Percentiles rank a stretch among this genome's conserved stretches.
phyloP scores from a whole-genome alignment of 345 rosid genomes.

The Draba incana region DNA sequence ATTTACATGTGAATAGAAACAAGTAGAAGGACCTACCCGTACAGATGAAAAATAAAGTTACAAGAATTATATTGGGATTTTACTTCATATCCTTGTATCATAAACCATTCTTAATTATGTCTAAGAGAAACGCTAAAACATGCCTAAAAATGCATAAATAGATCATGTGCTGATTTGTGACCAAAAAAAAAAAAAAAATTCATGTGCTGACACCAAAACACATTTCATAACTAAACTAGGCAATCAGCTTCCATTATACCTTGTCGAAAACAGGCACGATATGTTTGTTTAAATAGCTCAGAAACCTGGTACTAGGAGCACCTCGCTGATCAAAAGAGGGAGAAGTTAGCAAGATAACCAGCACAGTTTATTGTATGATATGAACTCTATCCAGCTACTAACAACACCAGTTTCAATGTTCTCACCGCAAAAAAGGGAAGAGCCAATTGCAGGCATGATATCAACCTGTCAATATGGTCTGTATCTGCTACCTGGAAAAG shows the following conservation, averaged over 20 bases:
- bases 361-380: background rate
- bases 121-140: slow-evolving; percentile 2
- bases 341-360: slow-evolving; percentile 23
- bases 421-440: slow-evolving; percentile 93
- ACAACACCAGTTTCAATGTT: slow-evolving; percentile 1
- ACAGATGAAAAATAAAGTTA: slow-evolving; percentile 3
- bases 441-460: slow-evolving; percentile 91
- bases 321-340: slow-evolving; percentile 64
- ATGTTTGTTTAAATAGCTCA: slow-evolving; percentile 84
- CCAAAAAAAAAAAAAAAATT: too few species aligned
- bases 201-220: background rate
- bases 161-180: slow-evolving; percentile 12
- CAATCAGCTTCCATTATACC: slow-evolving; percentile 49
- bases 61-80: background rate
- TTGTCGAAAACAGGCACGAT: slow-evolving; percentile 87
- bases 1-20: slow-evolving; percentile 25
- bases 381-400: slow-evolving; percentile 18
- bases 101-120: slow-evolving; percentile 2
- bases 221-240: background rate
- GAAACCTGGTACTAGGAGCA: slow-evolving; percentile 89
- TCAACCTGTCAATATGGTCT: slow-evolving; percentile 93
- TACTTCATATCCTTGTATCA: slow-evolving; percentile 21
- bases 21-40: slow-evolving; percentile 6
- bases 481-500: slow-evolving; percentile 78
- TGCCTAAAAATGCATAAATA: background rate